A percentile compares a stretch with the other conserved stretches of the same genome.
These are phyloP conservation scores for Penicillium sp. DNA, from an alignment of 2,329 filamentous ascomycete species.

Conservation along the genomic window DNA sequence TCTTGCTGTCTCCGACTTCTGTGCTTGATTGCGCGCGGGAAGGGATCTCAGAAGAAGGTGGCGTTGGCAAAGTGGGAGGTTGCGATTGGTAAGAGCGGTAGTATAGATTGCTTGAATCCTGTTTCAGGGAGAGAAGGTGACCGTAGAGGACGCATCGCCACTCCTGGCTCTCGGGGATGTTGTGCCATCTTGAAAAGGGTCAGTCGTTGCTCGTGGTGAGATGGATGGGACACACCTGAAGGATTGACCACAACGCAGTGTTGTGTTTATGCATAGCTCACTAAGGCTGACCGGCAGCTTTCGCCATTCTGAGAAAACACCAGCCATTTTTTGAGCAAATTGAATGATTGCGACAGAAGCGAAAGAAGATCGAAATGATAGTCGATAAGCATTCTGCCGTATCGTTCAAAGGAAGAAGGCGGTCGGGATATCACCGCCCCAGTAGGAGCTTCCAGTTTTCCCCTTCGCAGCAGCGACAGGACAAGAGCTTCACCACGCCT, in stretches of 20 bases:
- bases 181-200: constrained; percentile 68
- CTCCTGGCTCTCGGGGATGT: constrained; percentile 67
- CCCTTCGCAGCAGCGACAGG: constrained; percentile 19
- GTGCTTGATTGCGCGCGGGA: constrained; percentile 21
- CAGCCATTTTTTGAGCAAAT: constrained; percentile 28
- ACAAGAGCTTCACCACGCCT: constrained; percentile 18
- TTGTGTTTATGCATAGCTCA: constrained; percentile 93
- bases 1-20: constrained; percentile 17
- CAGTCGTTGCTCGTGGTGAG: background rate
- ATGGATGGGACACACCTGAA: constrained; percentile 58
- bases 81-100: constrained; percentile 65
- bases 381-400: constrained; percentile 26
- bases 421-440: constrained; percentile 24
- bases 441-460: constrained; percentile 34
- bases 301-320: constrained; percentile 72
- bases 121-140: constrained; percentile 78
- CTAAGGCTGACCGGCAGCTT: constrained; percentile 78
- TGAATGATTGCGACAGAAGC: background rate
- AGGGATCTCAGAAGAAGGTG: constrained; percentile 40
- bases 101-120: constrained; percentile 74
- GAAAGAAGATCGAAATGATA: constrained; percentile 1
- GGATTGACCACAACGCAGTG: constrained; percentile 89
- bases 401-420: constrained; percentile 17
- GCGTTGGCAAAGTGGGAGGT: constrained; percentile 18
- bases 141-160: constrained; percentile 90